Conservation (phyloP, 768 basidiomycete genomes). For the Pisolithus microcarpus region DNA sequence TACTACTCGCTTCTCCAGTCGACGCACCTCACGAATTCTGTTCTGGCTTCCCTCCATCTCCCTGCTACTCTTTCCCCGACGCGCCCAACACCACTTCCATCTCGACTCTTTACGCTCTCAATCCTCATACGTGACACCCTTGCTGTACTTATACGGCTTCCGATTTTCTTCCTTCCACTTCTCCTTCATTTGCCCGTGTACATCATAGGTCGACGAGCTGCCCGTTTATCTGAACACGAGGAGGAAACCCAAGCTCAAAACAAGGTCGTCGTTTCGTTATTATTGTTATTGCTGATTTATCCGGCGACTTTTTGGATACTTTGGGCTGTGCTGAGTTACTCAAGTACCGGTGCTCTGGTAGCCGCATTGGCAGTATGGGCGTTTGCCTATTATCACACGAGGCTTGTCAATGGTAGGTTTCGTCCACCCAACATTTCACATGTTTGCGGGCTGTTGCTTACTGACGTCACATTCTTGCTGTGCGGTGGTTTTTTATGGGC, state of each 20-base stretch:
- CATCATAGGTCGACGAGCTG: slow-evolving; percentile 69
- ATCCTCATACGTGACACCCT: slow-evolving; percentile 76
- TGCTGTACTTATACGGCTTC: slow-evolving; percentile 62
- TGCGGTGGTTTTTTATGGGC: background rate
- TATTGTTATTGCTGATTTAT: slow-evolving; percentile 71
- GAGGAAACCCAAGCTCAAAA: slow-evolving; percentile 96
- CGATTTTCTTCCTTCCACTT: slow-evolving; percentile 85
- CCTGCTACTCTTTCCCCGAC: slow-evolving; percentile 79
- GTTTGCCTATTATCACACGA: slow-evolving; percentile 80
- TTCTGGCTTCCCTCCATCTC: slow-evolving; percentile 77
- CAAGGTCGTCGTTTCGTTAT: slow-evolving; percentile 83
- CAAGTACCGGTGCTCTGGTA: slow-evolving; percentile 62
- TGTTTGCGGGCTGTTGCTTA: slow-evolving; percentile 13
- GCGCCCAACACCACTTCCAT: slow-evolving; percentile 62
- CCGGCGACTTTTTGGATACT: slow-evolving; percentile 76
- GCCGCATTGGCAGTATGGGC: slow-evolving; percentile 65
- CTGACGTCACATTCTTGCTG: background rate
- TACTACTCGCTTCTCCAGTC: slow-evolving; percentile 85
- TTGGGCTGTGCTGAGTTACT: slow-evolving; percentile 80
- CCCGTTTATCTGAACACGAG: slow-evolving; percentile 70
- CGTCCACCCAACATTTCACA: slow-evolving; percentile 11
- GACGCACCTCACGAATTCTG: slow-evolving; percentile 77
- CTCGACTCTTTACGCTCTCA: slow-evolving; percentile 72
- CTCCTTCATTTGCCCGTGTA: slow-evolving; percentile 83
- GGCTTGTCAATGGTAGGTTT: slow-evolving; percentile 73